Base-by-base conservation (phyloP, 441 rosid genomes). In the Pelargonium citronellum region DNA sequence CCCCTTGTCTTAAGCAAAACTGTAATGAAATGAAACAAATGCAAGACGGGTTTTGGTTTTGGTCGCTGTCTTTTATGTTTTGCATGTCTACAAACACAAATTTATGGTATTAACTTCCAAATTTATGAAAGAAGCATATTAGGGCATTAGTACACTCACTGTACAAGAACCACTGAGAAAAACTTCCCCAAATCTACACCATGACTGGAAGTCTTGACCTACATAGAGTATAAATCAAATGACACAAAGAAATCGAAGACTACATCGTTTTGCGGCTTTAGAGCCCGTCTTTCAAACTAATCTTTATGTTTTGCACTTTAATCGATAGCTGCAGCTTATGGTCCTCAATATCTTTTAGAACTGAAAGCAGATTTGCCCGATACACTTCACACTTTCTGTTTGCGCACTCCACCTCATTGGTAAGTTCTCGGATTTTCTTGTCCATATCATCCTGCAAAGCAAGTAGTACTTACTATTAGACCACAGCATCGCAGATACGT, bases 271-370 rank as follows among this genome's bases (percentile, higher is more conserved):
- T 16, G 62, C 62, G 17, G 1, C 62, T 5, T 57, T 57, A 57
- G 63, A 57, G 63, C 4, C 63, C 63, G 19, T 79, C 74, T 67
- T 75, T 78, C 76, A 71, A 69, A 20, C 67, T 66, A 2, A 79
- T 65, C 68, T 69, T 79, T 17, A 77, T 66, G 57, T 73, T 77
- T 64, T 77, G 71, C 63, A 77, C 80, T 61, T 73, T 77, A 34
- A 77, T 67, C 0, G 77, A 77, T 22, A 77, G 63, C 64, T 73
- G 74, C n/a, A 77, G 34, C 64, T 77, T 73, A 70, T 77, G 80
- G 49, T 69, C 74, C 43, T 77, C 77, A 17, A 77, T 66, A 27
- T 69, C 76, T 43, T 77, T 73, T 13, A 77, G 55, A 12, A 77
- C 66, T 61, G 74, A 73, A 66, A 73, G 71, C 76, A 77, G 69